phyloP scores from a whole-genome alignment of 2,329 filamentous ascomycete species.

The Fusarium tanahbumbuense region DNA sequence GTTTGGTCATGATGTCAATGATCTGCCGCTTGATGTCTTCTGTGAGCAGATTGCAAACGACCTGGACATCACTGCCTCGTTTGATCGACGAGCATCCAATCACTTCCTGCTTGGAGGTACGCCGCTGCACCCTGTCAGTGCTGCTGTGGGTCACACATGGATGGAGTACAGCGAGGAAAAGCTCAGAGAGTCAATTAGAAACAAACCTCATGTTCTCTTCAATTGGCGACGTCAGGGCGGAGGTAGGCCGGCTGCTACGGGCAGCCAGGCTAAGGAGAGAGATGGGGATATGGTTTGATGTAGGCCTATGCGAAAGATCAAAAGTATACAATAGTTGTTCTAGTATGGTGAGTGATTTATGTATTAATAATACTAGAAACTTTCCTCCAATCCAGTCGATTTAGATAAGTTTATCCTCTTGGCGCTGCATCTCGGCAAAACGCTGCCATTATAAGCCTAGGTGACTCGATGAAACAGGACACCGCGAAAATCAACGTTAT shows the following conservation, averaged over 20 bases:
- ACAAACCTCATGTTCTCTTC: conserved; percentile 53
- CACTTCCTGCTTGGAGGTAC: conserved; percentile 50
- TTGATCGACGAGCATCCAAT: conserved; percentile 49
- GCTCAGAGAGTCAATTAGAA: conserved; percentile 54
- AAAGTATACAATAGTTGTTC: rapidly evolving
- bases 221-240: conserved; percentile 36
- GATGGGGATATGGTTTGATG: not conserved
- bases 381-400: not conserved
- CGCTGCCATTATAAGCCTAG: not conserved
- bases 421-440: not conserved
- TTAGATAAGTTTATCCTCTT: not conserved
- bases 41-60: conserved; percentile 80
- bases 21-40: conserved; percentile 79
- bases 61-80: conserved; percentile 76
- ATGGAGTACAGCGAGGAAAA: conserved; percentile 54
- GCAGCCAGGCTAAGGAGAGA: not conserved
- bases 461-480: no score
- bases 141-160: conserved; percentile 52
- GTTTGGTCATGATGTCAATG: conserved; percentile 85
- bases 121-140: conserved; percentile 66
- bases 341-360: not conserved
- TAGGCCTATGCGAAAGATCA: no score
- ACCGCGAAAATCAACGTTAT: no score
- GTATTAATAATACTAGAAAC: not conserved
- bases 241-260: not conserved